Conservation (phyloP, 108 stramenopile genomes). For the Nitzschia inconspicua region DNA sequence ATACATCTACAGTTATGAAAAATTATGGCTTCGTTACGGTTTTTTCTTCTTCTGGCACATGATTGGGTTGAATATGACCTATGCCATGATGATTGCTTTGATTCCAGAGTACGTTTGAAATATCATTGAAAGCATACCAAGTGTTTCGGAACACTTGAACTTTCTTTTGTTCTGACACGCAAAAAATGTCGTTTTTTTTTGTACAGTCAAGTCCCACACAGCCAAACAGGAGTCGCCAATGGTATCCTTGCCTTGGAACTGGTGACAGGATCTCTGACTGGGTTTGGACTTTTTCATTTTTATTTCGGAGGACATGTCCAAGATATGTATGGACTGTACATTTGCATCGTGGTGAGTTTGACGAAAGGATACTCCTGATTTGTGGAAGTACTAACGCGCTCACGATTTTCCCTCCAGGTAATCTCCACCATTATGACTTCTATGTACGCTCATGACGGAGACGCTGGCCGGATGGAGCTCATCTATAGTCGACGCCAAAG, state of each 20-base stretch:
- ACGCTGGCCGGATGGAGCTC: too few relatives aligned
- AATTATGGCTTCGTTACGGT: slow-evolving; percentile 47
- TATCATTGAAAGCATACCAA: too few relatives aligned
- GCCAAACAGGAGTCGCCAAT: slow-evolving; percentile 61
- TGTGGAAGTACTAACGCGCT: neutral
- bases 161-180: too few relatives aligned
- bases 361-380: neutral
- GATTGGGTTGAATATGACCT: slow-evolving; percentile 56
- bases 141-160: too few relatives aligned
- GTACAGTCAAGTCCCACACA: slow-evolving; percentile 30
- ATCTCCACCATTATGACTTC: slow-evolving; percentile 3
- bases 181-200: too few relatives aligned
- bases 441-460: slow-evolving; percentile 7
- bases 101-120: slow-evolving; percentile 45
- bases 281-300: slow-evolving; percentile 15
- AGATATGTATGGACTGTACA: slow-evolving; percentile 40
- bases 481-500: neutral
- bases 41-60: slow-evolving; percentile 44
- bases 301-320: slow-evolving; percentile 6
- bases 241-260: slow-evolving; percentile 49
- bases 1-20: slow-evolving; percentile 27
- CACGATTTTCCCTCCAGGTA: neutral
- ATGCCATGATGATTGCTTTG: slow-evolving; percentile 65
- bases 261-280: slow-evolving; percentile 52
- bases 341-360: slow-evolving; percentile 9